These are phyloP conservation scores for Gamarada debralockiae DNA, from an alignment of 495 filamentous ascomycete genomes.

Conservation along the genomic window DNA sequence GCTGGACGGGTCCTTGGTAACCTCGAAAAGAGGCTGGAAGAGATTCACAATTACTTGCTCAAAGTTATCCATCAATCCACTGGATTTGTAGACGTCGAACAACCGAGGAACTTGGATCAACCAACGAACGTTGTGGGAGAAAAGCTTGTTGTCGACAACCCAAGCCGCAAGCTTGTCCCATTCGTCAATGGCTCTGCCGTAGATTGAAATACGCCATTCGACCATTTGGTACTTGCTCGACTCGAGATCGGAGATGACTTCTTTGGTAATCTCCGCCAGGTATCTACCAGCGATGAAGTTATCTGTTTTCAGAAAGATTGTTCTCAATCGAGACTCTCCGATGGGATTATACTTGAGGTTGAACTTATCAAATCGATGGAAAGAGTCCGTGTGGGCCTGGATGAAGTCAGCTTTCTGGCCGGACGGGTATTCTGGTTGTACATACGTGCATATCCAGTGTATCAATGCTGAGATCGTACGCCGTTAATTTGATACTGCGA, in stretches of 20 bases:
- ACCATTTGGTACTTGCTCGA: conserved; percentile 99
- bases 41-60: conserved; percentile 89
- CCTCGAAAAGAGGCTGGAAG: conserved; percentile 93
- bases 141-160: conserved; percentile 98
- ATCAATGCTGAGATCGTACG: conserved; percentile 97
- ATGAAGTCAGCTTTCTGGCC: conserved; percentile 1
- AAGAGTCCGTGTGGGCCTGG: conserved; percentile 93
- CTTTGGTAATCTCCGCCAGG: conserved; percentile 93
- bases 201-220: conserved; percentile 97
- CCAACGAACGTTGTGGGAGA: conserved; percentile 97
- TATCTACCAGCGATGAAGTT: conserved; percentile 96
- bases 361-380: conserved; percentile 99
- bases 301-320: conserved; percentile 97
- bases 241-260: conserved; percentile 96
- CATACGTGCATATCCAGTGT: conserved; percentile 90
- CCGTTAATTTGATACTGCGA: conserved; percentile 92
- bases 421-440: not conserved
- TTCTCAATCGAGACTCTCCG: conserved; percentile 88
- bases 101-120: conserved; percentile 92
- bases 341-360: conserved; percentile 99
- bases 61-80: conserved; percentile 78
- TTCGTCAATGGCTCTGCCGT: conserved; percentile 85
- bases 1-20: conserved; percentile 77
- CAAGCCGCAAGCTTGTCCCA: conserved; percentile 98
- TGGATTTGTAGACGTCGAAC: conserved; percentile 93